These are phyloP conservation scores for Tetrapisispora arboricola DNA, from an alignment of 805 yeast species.

Conservation along the genomic window DNA sequence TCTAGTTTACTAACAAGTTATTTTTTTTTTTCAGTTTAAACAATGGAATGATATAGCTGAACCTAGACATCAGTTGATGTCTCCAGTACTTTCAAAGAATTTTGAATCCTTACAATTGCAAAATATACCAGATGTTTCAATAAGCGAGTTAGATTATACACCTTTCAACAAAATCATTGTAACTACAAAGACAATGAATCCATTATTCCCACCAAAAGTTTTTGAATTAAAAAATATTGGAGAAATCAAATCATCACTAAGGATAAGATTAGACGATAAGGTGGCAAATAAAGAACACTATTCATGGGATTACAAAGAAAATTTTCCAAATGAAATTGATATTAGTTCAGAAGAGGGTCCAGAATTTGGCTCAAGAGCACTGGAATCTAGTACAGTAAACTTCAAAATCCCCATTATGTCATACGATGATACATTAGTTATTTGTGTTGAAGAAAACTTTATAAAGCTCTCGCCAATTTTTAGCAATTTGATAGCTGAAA, in stretches of 20 bases:
- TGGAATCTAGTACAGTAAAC: conserved; percentile 2
- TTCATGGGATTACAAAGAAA: conserved; percentile 20
- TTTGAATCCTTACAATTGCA: conserved; percentile 18
- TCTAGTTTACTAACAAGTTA: not conserved
- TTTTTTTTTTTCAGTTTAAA: conserved; percentile 31
- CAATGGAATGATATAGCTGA: conserved; percentile 38
- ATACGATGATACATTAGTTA: conserved; percentile 13
- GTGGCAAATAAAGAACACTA: conserved; percentile 1
- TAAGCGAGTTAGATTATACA: conserved; percentile 13
- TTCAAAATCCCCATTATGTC: conserved; percentile 15
- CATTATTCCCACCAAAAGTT: conserved; percentile 19
- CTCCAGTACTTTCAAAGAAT: conserved; percentile 14
- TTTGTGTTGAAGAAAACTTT: conserved; percentile 23
- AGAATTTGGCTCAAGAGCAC: no score
- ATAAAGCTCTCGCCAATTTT: conserved; percentile 29
- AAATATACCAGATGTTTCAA: conserved; percentile 25
- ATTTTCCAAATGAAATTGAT: conserved; percentile 21
- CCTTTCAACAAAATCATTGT: conserved; percentile 12
- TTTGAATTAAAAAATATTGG: conserved; percentile 10
- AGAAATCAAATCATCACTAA: conserved; percentile 8
- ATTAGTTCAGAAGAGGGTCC: conserved; percentile 2
- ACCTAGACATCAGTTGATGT: conserved; percentile 40
- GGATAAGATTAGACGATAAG: conserved; percentile 2
- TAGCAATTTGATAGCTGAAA: conserved; percentile 22
- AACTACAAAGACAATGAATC: conserved; percentile 21